A percentile compares a stretch with the other conserved stretches of the same genome.
Conservation (phyloP, 371 early-diverging fungal genomes). For the Apophysomyces elegans region DNA sequence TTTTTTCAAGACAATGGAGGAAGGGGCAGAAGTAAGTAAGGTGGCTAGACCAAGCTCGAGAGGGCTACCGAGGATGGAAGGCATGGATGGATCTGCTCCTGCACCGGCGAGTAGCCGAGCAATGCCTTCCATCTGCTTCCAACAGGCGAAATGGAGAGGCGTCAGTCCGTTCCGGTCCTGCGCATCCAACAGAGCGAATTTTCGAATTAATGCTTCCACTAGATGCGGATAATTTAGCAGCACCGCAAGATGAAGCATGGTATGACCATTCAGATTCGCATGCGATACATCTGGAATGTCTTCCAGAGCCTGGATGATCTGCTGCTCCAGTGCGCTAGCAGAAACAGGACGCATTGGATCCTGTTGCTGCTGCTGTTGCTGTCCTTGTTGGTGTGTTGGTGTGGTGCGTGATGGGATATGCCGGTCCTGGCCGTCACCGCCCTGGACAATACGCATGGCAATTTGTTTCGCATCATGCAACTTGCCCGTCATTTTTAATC, state of each 20-base stretch:
- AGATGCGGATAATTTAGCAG: slow-evolving; percentile 25
- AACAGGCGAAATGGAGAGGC: slow-evolving; percentile 42
- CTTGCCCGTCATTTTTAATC: slow-evolving; percentile 78
- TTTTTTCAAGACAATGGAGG: not conserved
- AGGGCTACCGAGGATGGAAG: slow-evolving; percentile 8
- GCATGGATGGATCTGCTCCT: slow-evolving; percentile 65
- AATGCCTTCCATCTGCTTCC: slow-evolving; percentile 23
- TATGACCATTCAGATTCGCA: slow-evolving; percentile 33
- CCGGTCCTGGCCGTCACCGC: not conserved
- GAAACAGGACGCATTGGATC: not conserved
- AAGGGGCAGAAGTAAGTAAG: not conserved
- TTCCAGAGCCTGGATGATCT: slow-evolving; percentile 18
- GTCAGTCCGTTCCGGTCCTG: slow-evolving; percentile 41
- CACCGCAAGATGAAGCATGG: slow-evolving; percentile 44
- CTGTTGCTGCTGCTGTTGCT: slow-evolving; percentile 2
- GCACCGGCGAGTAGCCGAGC: slow-evolving; percentile 56
- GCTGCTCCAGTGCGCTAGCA: slow-evolving; percentile 11
- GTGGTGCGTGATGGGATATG: not conserved
- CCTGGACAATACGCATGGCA: slow-evolving; percentile 74
- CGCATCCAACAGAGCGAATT: slow-evolving; percentile 18
- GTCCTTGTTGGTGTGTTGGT: too few relatives aligned
- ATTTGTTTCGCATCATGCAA: slow-evolving; percentile 70
- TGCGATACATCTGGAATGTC: slow-evolving; percentile 17
- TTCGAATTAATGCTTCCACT: slow-evolving; percentile 18
- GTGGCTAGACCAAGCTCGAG: slow-evolving; percentile 9